Percentiles rank a stretch among this genome's conserved stretches.
phyloP scores from a whole-genome alignment of 257 asterid genomes.

The Fraxinus quadrangulata region DNA sequence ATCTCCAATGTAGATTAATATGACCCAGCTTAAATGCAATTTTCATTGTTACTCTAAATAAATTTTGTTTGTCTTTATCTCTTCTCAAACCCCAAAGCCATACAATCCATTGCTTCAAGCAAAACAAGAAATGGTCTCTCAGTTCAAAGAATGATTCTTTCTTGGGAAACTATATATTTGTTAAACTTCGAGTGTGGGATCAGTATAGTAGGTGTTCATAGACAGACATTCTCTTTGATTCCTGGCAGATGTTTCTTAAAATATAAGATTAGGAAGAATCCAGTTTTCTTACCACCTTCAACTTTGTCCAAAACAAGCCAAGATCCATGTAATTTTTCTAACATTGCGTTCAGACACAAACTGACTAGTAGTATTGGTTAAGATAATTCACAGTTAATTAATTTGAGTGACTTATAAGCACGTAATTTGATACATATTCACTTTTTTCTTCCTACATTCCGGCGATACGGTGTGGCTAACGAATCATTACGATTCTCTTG shows the following conservation, averaged over 20 bases:
- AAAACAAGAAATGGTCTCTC: slow-evolving; percentile 26
- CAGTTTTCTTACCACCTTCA: slow-evolving; percentile 33
- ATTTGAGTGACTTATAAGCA: too few relatives aligned
- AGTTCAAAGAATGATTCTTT: slow-evolving; percentile 37
- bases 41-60: too few relatives aligned
- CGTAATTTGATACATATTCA: too few relatives aligned
- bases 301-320: slow-evolving; percentile 38
- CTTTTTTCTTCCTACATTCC: too few relatives aligned
- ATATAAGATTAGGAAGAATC: slow-evolving; percentile 25
- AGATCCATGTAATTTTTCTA: slow-evolving; percentile 17
- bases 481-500: too few relatives aligned
- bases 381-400: not conserved
- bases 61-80: slow-evolving; percentile 17
- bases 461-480: too few relatives aligned
- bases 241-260: slow-evolving; percentile 29
- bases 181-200: slow-evolving; percentile 3
- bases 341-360: slow-evolving; percentile 21
- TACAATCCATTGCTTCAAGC: slow-evolving; percentile 2
- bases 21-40: too few relatives aligned
- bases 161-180: slow-evolving; percentile 26
- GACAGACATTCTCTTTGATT: slow-evolving; percentile 77
- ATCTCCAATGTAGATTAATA: too few relatives aligned
- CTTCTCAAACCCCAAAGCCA: slow-evolving; percentile 17
- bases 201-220: slow-evolving; percentile 25
- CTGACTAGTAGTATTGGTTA: slow-evolving; percentile 24